These are phyloP conservation scores for Prunus armeniaca DNA, from an alignment of 306 rosid species.

Conservation along the genomic window DNA sequence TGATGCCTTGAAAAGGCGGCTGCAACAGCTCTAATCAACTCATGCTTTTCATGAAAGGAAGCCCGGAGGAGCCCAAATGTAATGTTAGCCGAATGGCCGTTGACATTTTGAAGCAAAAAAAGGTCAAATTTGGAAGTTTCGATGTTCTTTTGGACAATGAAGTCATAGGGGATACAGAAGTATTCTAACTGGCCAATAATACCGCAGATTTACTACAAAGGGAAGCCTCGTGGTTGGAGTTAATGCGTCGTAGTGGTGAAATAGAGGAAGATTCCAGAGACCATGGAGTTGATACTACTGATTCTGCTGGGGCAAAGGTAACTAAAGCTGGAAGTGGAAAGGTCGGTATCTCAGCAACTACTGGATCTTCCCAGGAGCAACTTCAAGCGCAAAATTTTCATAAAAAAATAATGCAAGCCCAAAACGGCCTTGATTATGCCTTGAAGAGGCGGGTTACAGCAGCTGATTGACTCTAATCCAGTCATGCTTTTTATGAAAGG, in stretches of 20 bases:
- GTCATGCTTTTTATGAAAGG: constrained; percentile 90
- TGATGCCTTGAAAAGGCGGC: constrained; percentile 41
- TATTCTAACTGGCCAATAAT: constrained; percentile 74
- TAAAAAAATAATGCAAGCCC: background rate
- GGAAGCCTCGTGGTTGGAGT: no score
- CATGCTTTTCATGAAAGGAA: constrained; percentile 90
- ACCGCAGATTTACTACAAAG: no score
- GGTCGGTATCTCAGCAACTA: constrained; percentile 58
- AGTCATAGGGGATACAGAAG: constrained; percentile 76
- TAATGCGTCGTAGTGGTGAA: no score
- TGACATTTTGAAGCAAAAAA: constrained; percentile 68
- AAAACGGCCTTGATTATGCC: constrained; percentile 40
- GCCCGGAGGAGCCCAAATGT: constrained; percentile 75
- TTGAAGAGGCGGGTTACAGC: constrained; percentile 54
- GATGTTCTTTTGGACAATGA: constrained; percentile 71
- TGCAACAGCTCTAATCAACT: constrained; percentile 65
- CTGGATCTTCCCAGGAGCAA: constrained; percentile 52
- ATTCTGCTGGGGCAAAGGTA: constrained; percentile 29
- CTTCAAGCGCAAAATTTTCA: background rate
- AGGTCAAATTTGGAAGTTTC: constrained; percentile 76
- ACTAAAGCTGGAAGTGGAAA: constrained; percentile 43
- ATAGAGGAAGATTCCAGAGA: background rate
- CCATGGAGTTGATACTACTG: constrained; percentile 48
- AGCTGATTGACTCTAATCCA: constrained; percentile 56
- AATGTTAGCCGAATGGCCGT: constrained; percentile 81